Evolutionary conservation across 192 early-diverging fungal genomes (phyloP).

Genomic region (Allomyces javanicus): DNA sequence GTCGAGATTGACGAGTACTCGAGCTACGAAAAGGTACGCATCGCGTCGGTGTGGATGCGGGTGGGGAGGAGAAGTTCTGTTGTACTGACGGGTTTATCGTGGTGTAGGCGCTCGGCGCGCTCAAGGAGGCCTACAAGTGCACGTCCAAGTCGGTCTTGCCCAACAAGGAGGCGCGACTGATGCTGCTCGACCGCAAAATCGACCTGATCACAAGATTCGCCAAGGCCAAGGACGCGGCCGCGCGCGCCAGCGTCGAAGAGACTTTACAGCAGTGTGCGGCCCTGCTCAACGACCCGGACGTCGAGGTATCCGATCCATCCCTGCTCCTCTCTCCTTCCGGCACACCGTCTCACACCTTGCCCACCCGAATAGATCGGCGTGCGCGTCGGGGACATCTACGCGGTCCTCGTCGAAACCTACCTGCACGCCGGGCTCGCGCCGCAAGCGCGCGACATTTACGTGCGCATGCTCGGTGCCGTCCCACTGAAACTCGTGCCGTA

Average conservation of each 20-base stretch:
- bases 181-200: conserved; percentile 7
- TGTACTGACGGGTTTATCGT: background rate
- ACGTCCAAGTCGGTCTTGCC: conserved; percentile 9
- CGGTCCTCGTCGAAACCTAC: conserved; percentile 24
- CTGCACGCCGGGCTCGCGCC: background rate
- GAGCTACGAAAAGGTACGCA: conserved; percentile 36
- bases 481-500: background rate
- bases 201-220: conserved; percentile 17
- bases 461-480: background rate
- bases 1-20: conserved; percentile 40
- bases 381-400: conserved; percentile 30
- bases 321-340: too few relatives aligned
- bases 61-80: background rate
- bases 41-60: too few relatives aligned
- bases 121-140: conserved; percentile 20
- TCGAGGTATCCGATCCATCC: conserved; percentile 15
- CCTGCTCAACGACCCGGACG: conserved; percentile 18
- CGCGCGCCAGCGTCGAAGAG: conserved; percentile 11
- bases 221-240: conserved; percentile 11
- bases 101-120: conserved; percentile 20
- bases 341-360: background rate
- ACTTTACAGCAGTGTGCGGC: conserved; percentile 20
- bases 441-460: background rate
- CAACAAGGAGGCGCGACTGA: conserved; percentile 5
- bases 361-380: conserved; percentile 11